phyloP scores from a whole-genome alignment of 2,329 filamentous ascomycete genomes.

The Clonostachys sp. region DNA sequence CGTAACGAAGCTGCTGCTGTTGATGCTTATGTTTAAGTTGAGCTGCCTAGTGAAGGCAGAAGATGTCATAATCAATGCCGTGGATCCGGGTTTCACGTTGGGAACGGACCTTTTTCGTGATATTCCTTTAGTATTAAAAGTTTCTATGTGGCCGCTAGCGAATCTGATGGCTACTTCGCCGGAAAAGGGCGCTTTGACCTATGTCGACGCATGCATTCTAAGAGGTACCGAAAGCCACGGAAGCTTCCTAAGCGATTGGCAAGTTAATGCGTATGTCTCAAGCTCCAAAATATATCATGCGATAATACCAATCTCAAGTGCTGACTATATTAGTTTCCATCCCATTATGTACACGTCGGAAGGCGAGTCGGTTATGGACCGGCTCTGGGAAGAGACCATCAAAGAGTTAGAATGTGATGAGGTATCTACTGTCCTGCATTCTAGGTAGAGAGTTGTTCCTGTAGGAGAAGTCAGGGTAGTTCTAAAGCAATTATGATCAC shows the following conservation, averaged over 20 bases:
- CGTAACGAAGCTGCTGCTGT: constrained; percentile 19
- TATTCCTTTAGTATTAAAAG: neutral
- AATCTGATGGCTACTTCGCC: constrained; percentile 12
- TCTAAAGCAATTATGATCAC: too few species aligned
- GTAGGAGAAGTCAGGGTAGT: too few species aligned
- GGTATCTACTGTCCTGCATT: too few species aligned
- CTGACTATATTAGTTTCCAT: constrained; percentile 8
- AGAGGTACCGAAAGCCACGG: constrained; percentile 47
- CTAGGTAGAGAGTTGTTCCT: too few species aligned
- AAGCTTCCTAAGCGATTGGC: constrained; percentile 43
- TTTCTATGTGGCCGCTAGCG: neutral
- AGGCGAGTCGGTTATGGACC: constrained; percentile 23
- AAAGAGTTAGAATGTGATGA: constrained; percentile 21
- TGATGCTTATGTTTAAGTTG: constrained; percentile 31
- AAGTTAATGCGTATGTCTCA: constrained; percentile 33
- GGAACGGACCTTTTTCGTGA: constrained; percentile 14
- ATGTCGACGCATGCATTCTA: constrained; percentile 36
- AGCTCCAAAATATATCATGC: constrained; percentile 1
- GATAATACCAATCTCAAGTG: neutral
- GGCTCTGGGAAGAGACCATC: constrained; percentile 33
- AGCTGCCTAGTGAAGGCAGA: constrained; percentile 21
- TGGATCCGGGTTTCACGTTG: constrained; percentile 22
- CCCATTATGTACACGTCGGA: constrained; percentile 25
- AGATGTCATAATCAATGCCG: constrained; percentile 26
- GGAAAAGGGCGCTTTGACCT: constrained; percentile 36